Evolutionary conservation across 83 land plant species (phyloP).

Genomic region (Picea abies): DNA sequence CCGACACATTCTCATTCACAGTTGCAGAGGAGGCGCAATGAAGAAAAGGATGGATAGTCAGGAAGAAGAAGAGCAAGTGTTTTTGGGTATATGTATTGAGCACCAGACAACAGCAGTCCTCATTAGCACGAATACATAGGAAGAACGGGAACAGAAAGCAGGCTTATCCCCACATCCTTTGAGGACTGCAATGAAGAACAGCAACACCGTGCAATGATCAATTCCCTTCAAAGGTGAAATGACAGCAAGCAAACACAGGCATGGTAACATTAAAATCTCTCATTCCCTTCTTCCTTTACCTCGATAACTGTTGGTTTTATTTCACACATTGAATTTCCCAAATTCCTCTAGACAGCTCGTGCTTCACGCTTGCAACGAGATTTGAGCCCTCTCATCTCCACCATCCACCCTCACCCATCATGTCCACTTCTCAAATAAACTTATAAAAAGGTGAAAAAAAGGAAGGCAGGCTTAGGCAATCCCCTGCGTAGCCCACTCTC

Average conservation of each 20-base stretch:
- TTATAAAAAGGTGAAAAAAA: no score
- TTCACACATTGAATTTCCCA: conserved; percentile 14
- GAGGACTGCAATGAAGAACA: no score
- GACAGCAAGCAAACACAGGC: background rate
- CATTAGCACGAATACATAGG: background rate
- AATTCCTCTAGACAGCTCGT: conserved; percentile 13
- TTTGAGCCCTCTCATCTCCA: background rate
- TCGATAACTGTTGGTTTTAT: background rate
- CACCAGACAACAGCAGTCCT: background rate
- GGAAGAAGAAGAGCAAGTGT: background rate
- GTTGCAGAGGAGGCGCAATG: background rate
- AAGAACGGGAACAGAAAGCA: background rate
- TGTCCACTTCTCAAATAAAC: no score
- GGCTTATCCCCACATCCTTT: background rate
- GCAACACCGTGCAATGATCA: no score
- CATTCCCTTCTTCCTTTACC: conserved; percentile 2
- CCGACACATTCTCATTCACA: background rate
- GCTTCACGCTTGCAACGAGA: conserved; percentile 13
- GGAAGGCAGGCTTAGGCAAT: no score
- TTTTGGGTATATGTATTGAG: background rate
- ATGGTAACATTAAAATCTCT: background rate
- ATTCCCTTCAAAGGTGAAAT: no score
- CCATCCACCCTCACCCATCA: no score
- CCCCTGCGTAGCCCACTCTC: no score
- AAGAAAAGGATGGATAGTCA: background rate